These are phyloP conservation scores for Backusella australiensis DNA, from an alignment of 192 early-diverging fungal genomes.

Conservation along the genomic window DNA sequence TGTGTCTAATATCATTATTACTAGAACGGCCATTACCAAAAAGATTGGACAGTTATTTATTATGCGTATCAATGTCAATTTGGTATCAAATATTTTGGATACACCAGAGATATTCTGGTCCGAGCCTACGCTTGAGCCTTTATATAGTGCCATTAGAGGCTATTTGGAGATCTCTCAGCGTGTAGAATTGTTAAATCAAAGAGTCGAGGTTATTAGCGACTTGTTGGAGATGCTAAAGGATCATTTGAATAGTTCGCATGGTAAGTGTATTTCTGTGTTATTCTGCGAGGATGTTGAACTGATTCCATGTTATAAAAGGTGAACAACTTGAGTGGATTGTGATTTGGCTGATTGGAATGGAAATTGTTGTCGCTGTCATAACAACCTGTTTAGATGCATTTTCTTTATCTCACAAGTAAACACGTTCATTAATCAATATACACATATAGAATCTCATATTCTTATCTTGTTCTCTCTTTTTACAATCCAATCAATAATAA, in stretches of 20 bases:
- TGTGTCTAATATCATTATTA: not conserved
- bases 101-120: constrained; percentile 95
- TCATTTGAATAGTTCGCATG: constrained; percentile 87
- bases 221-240: constrained; percentile 95
- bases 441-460: not conserved
- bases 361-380: constrained; percentile 73
- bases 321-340: constrained; percentile 96
- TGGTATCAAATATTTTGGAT: constrained; percentile 86
- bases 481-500: not conserved
- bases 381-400: constrained; percentile 72
- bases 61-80: constrained; percentile 87
- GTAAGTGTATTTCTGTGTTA: constrained; percentile 20
- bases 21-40: constrained; percentile 85
- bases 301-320: constrained; percentile 28
- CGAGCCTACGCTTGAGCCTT: constrained; percentile 74
- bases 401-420: constrained; percentile 37
- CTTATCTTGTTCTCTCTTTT: not conserved
- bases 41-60: constrained; percentile 96
- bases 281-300: not conserved
- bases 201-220: constrained; percentile 89
- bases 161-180: constrained; percentile 84
- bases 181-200: constrained; percentile 90
- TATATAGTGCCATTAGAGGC: constrained; percentile 78
- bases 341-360: constrained; percentile 87
- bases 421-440: not conserved